Conservation (phyloP, 768 basidiomycete genomes). For the Leucosporidium creatinivorum region DNA sequence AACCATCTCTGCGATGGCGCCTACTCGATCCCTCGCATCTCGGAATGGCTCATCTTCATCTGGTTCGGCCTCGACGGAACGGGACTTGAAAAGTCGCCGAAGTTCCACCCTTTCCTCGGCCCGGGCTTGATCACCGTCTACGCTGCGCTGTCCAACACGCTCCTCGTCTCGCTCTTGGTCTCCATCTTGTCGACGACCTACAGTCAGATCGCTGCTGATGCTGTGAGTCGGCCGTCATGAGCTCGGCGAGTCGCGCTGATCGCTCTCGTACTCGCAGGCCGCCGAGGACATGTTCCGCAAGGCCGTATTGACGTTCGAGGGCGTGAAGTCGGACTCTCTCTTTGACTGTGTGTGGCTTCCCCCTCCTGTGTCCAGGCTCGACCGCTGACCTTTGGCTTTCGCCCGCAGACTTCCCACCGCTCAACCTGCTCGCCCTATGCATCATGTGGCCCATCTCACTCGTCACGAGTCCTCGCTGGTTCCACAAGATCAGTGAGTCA, state of each 20-base stretch:
- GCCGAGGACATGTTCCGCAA: conserved; percentile 83
- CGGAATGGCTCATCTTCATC: conserved; percentile 39
- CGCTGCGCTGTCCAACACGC: conserved; percentile 84
- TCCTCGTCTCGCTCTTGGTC: conserved; percentile 60
- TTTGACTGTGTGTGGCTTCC: conserved; percentile 33
- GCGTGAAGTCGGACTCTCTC: conserved; percentile 46
- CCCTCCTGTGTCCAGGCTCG: no score
- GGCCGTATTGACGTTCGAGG: conserved; percentile 89
- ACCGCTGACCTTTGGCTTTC: conserved; percentile 3
- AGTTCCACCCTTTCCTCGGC: conserved; percentile 81
- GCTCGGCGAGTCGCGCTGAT: conserved; percentile 14
- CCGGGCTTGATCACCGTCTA: conserved; percentile 72
- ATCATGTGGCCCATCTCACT: conserved; percentile 83
- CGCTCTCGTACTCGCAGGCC: background rate
- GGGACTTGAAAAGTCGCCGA: conserved; percentile 67
- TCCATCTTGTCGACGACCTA: conserved; percentile 86
- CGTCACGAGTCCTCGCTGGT: conserved; percentile 86
- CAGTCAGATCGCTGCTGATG: conserved; percentile 84
- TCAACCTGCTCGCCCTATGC: conserved; percentile 78
- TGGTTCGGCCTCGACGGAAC: conserved; percentile 88
- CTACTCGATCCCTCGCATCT: conserved; percentile 20
- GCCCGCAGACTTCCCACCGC: conserved; percentile 62
- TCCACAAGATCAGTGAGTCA: conserved; percentile 58
- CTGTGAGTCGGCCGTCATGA: conserved; percentile 38
- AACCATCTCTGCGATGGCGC: conserved; percentile 33